These are phyloP conservation scores for Nemania bipapillata DNA, from an alignment of 2,329 filamentous ascomycete genomes.

Conservation along the genomic window DNA sequence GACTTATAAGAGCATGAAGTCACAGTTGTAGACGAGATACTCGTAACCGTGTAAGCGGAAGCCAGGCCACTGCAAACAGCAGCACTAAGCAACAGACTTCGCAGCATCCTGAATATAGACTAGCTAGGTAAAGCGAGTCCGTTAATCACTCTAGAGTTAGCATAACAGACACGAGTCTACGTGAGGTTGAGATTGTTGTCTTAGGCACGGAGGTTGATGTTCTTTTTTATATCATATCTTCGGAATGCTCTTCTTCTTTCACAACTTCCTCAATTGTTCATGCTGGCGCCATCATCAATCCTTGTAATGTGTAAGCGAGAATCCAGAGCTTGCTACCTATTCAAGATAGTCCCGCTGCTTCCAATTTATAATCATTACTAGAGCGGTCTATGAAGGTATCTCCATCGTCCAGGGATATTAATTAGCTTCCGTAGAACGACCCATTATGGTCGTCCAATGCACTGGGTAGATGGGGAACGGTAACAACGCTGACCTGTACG, in stretches of 20 bases:
- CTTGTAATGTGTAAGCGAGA: not conserved
- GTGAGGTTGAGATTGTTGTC: not conserved
- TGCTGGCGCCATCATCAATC: slow-evolving; percentile 24
- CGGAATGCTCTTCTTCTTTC: not conserved
- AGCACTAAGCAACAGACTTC: slow-evolving; percentile 11
- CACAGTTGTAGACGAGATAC: slow-evolving; percentile 9
- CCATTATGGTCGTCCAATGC: not conserved
- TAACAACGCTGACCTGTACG: not conserved
- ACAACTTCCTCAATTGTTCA: not conserved
- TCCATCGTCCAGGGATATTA: not conserved
- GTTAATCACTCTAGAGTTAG: not conserved
- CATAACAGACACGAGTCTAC: not conserved
- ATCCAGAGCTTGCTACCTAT: not conserved
- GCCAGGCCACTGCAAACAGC: slow-evolving; percentile 8
- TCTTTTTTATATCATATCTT: slow-evolving; percentile 11
- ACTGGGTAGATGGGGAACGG: not conserved
- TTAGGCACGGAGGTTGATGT: not conserved
- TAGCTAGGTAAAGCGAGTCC: not conserved
- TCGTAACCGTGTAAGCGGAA: not conserved
- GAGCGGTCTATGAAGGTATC: slow-evolving; percentile 4
- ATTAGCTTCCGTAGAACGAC: slow-evolving; percentile 1
- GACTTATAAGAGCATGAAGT: slow-evolving; percentile 11
- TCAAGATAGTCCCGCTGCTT: slow-evolving; percentile 3
- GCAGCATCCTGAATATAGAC: slow-evolving; percentile 22
- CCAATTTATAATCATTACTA: slow-evolving; percentile 24